Percentiles rank a stretch among this genome's conserved stretches.
These are phyloP conservation scores for Botrytis fabae DNA, from an alignment of 2,329 filamentous ascomycete species.

Conservation along the genomic window DNA sequence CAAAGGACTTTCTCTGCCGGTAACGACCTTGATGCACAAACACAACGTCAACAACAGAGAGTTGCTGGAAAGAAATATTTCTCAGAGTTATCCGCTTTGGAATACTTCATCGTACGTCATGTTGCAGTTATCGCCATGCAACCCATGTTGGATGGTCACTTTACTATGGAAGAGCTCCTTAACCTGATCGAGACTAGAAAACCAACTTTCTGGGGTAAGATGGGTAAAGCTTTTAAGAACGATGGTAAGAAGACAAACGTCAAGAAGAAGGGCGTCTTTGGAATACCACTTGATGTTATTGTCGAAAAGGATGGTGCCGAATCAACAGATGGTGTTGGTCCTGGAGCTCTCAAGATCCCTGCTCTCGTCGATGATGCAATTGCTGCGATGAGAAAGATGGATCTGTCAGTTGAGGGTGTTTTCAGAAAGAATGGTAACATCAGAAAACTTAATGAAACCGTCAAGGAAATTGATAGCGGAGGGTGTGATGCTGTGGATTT, in stretches of 20 bases:
- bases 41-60: conserved; percentile 50
- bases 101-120: conserved; percentile 97
- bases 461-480: conserved; percentile 81
- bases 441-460: conserved; percentile 83
- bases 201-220: conserved; percentile 96
- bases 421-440: conserved; percentile 99
- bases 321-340: conserved; percentile 95
- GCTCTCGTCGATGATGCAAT: conserved; percentile 95
- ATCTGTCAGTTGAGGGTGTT: conserved; percentile 96
- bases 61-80: conserved; percentile 74
- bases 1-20: conserved; percentile 65
- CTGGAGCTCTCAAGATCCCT: conserved; percentile 84
- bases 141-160: conserved; percentile 83
- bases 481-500: conserved; percentile 85
- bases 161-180: conserved; percentile 90
- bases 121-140: conserved; percentile 95
- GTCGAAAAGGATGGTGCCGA: conserved; percentile 94
- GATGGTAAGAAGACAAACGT: conserved; percentile 67
- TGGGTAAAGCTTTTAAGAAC: conserved; percentile 93
- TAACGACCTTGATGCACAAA: conserved; percentile 50
- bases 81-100: conserved; percentile 88
- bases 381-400: conserved; percentile 95
- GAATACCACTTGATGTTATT: conserved; percentile 82
- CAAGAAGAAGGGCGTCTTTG: conserved; percentile 94
- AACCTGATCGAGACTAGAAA: conserved; percentile 92